These are phyloP conservation scores for Vanrija pseudolonga DNA, from an alignment of 1,284 basidiomycete genomes.

Conservation along the genomic window DNA sequence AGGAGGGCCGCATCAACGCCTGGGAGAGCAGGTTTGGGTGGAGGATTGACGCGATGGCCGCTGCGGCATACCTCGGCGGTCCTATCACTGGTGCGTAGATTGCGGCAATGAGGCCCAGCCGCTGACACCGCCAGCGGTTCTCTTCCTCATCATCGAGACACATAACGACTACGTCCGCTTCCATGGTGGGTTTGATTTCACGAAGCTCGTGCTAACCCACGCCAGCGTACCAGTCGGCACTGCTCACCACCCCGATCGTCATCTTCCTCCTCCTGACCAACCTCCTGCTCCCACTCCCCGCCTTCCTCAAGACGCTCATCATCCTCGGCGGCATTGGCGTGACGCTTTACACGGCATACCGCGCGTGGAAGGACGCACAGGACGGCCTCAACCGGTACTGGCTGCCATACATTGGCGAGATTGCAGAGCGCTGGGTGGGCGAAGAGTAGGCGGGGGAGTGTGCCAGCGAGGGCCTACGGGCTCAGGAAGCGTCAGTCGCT, in stretches of 20 bases:
- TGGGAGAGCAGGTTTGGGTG: slow-evolving; percentile 70
- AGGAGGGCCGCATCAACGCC: slow-evolving; percentile 56
- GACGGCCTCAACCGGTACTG: slow-evolving; percentile 59
- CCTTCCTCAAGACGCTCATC: slow-evolving; percentile 44
- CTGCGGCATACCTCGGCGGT: slow-evolving; percentile 65
- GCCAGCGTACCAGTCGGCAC: slow-evolving; percentile 73
- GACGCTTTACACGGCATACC: slow-evolving; percentile 46
- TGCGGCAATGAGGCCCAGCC: background rate
- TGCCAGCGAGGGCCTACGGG: background rate
- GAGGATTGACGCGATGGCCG: slow-evolving; percentile 67
- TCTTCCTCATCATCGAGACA: slow-evolving; percentile 69
- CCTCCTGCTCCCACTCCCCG: slow-evolving; percentile 54
- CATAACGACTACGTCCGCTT: slow-evolving; percentile 76
- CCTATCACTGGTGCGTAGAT: slow-evolving; percentile 66
- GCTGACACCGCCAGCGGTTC: slow-evolving; percentile 54
- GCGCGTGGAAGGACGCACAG: slow-evolving; percentile 64
- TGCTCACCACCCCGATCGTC: slow-evolving; percentile 64
- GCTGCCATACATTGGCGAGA: slow-evolving; percentile 63
- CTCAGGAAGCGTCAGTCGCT: too few relatives aligned
- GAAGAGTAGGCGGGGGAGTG: slow-evolving; percentile 57
- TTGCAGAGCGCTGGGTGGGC: slow-evolving; percentile 68
- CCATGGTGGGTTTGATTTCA: slow-evolving; percentile 56
- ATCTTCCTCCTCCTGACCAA: slow-evolving; percentile 61
- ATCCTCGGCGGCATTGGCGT: slow-evolving; percentile 28
- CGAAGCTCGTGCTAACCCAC: background rate